These are phyloP conservation scores for Vitis cinerea DNA, from an alignment of 164 flowering plant species.

Conservation along the genomic window DNA sequence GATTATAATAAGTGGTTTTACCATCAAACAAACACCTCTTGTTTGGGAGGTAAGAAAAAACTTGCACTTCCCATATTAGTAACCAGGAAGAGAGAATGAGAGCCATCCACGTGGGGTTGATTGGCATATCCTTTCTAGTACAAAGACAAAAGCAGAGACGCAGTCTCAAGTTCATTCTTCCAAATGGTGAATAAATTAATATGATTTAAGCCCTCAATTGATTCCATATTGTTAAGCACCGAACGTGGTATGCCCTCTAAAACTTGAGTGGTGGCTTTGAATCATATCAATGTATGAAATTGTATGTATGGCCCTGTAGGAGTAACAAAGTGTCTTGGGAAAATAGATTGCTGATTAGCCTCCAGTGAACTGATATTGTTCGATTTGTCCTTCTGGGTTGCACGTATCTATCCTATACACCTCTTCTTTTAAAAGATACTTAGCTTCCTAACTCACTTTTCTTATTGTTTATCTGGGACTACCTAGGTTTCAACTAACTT, in stretches of 20 bases:
- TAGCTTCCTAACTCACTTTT: background rate
- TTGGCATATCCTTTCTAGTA: background rate
- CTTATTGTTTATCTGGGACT: background rate
- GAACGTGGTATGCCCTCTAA: background rate
- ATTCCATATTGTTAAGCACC: background rate
- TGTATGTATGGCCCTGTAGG: too few relatives aligned
- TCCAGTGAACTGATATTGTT: background rate
- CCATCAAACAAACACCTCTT: background rate
- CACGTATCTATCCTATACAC: background rate
- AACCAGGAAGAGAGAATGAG: background rate
- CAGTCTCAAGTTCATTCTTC: background rate
- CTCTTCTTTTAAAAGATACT: conserved; percentile 1
- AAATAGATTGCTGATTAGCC: background rate
- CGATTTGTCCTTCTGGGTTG: background rate
- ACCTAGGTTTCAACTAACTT: conserved; percentile 4
- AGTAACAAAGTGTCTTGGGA: too few relatives aligned
- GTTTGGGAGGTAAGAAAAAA: background rate
- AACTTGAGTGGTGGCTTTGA: background rate
- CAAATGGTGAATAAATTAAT: background rate
- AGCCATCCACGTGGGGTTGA: conserved; percentile 4
- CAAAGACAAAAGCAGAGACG: conserved; percentile 1
- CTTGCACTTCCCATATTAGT: background rate
- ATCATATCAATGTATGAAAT: background rate
- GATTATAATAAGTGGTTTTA: background rate
- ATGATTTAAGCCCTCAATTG: background rate